phyloP scores from a whole-genome alignment of 768 basidiomycete species.

The Termitomyces sp. region DNA sequence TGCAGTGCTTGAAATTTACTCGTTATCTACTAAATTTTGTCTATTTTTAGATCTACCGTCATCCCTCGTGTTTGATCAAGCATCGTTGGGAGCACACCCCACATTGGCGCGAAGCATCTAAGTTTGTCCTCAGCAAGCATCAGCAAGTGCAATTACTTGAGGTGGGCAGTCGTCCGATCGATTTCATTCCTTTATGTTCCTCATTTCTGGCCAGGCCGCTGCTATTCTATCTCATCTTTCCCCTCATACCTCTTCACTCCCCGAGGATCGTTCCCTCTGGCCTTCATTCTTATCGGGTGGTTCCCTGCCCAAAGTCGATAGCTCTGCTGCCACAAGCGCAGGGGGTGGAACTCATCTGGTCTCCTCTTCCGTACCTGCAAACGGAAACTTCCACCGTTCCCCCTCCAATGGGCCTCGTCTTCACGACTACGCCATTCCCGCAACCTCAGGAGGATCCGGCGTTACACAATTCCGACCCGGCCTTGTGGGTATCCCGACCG shows the following conservation, averaged over 20 bases:
- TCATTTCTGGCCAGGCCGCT: constrained; percentile 56
- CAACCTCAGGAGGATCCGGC: constrained; percentile 22
- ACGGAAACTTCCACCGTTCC: constrained; percentile 17
- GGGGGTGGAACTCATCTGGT: constrained; percentile 21
- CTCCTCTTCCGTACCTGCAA: constrained; percentile 51
- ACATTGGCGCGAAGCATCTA: constrained; percentile 91
- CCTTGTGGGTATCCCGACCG: constrained; percentile 33
- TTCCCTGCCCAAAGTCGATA: constrained; percentile 47
- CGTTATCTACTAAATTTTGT: constrained; percentile 4
- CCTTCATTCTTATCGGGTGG: constrained; percentile 77
- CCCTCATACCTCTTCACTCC: constrained; percentile 66
- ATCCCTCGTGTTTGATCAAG: constrained; percentile 93
- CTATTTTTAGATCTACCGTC: constrained; percentile 64
- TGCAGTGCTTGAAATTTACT: constrained; percentile 1
- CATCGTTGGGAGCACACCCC: constrained; percentile 98
- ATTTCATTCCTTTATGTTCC: not conserved
- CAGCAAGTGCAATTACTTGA: constrained; percentile 97
- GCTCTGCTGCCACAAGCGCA: constrained; percentile 8
- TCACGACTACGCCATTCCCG: constrained; percentile 57
- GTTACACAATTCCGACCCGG: constrained; percentile 61
- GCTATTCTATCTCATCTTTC: constrained; percentile 90
- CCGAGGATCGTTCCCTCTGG: constrained; percentile 93
- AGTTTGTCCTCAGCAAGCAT: constrained; percentile 90
- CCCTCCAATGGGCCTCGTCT: constrained; percentile 49
- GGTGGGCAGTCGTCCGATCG: constrained; percentile 29